Evolutionary conservation across 2,329 filamentous ascomycete genomes (phyloP).

Genomic region (Reticulascus tulasneorum): DNA sequence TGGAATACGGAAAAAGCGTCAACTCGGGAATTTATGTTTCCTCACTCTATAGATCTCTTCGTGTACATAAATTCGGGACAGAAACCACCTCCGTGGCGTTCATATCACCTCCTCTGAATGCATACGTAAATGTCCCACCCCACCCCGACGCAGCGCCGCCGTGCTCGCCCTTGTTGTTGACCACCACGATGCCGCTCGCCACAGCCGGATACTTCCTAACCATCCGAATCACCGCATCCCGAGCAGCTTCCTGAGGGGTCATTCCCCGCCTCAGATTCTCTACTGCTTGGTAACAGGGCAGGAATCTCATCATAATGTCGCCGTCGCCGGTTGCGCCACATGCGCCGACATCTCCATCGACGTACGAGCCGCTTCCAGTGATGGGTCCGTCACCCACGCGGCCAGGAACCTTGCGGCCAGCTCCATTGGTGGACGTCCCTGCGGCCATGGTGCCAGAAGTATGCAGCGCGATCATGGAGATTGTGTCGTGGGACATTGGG

Average conservation of each 20-base stretch:
- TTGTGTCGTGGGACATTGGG: slow-evolving; percentile 45
- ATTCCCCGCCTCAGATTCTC: slow-evolving; percentile 48
- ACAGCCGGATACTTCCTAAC: slow-evolving; percentile 41
- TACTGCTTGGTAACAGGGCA: slow-evolving; percentile 55
- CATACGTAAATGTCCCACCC: slow-evolving; percentile 45
- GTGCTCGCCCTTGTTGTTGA: slow-evolving; percentile 43
- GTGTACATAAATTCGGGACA: slow-evolving; percentile 24
- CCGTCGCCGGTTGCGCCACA: slow-evolving; percentile 55
- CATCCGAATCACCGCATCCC: slow-evolving; percentile 48
- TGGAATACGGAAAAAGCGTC: too few species aligned
- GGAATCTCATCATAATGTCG: slow-evolving; percentile 54
- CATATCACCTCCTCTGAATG: slow-evolving; percentile 46
- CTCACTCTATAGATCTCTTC: too few species aligned
- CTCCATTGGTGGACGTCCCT: slow-evolving; percentile 53
- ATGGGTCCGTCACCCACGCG: slow-evolving; percentile 54
- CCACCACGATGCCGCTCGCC: slow-evolving; percentile 47
- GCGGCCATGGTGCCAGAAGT: slow-evolving; percentile 44
- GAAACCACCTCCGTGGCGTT: slow-evolving; percentile 38
- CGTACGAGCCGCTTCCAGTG: slow-evolving; percentile 50
- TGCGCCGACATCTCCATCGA: slow-evolving; percentile 48
- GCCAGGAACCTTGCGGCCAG: slow-evolving; percentile 49
- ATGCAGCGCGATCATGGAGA: slow-evolving; percentile 47
- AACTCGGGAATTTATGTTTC: too few species aligned
- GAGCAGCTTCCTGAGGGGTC: slow-evolving; percentile 42
- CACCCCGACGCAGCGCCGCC: slow-evolving; percentile 49